Evolutionary conservation across 2,329 filamentous ascomycete genomes (phyloP).

Genomic region (Claviceps sp.): DNA sequence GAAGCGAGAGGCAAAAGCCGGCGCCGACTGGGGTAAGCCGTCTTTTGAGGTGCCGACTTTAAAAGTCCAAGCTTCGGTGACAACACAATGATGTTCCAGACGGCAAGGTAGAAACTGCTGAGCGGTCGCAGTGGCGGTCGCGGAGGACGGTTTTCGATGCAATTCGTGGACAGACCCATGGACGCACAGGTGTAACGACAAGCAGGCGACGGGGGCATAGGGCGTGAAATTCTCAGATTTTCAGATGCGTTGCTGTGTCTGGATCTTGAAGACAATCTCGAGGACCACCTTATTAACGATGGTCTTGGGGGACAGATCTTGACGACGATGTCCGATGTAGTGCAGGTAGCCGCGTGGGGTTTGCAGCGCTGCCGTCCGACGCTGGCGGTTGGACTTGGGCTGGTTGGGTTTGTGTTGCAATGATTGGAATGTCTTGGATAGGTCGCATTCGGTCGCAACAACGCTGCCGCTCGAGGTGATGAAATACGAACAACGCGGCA

Average conservation of each 20-base stretch:
- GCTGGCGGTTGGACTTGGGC: not conserved
- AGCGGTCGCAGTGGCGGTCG: not conserved
- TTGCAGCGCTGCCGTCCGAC: conserved; percentile 1
- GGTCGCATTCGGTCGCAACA: conserved; percentile 1
- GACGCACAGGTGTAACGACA: not conserved
- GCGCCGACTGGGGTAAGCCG: not conserved
- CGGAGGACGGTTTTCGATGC: not conserved
- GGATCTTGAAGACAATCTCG: too few relatives aligned
- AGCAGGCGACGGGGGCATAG: not conserved
- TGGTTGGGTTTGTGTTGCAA: not conserved
- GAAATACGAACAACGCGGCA: not conserved
- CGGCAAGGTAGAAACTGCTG: not conserved
- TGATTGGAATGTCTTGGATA: not conserved
- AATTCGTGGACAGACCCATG: not conserved
- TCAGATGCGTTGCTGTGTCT: not conserved
- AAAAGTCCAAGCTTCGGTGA: conserved; percentile 1
- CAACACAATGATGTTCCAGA: conserved; percentile 1
- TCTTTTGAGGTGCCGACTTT: too few relatives aligned
- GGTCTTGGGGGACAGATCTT: not conserved
- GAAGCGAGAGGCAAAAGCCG: conserved; percentile 2
- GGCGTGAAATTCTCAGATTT: not conserved
- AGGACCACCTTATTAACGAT: not conserved
- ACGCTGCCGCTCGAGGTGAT: conserved; percentile 1
- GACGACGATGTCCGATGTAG: not conserved
- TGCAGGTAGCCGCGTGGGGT: conserved; percentile 2